These are phyloP conservation scores for Gynochthodes officinalis DNA, from an alignment of 257 asterid genomes.

Conservation along the genomic window DNA sequence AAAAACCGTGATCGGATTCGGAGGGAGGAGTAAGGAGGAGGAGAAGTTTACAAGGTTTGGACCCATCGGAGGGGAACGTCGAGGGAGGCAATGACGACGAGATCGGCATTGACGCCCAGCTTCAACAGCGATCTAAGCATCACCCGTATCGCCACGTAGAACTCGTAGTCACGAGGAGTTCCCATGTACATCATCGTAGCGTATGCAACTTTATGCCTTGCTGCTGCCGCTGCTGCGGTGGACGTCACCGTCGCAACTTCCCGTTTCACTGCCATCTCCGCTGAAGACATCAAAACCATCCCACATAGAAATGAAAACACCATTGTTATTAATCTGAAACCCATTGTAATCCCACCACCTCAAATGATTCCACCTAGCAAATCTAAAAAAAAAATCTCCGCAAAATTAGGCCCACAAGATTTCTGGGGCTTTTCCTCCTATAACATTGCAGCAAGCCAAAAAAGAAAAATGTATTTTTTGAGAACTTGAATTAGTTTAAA, in stretches of 20 bases:
- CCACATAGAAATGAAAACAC: conserved; percentile 1
- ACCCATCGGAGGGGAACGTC: conserved; percentile 86
- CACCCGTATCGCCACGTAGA: conserved; percentile 82
- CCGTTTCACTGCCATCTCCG: neutral
- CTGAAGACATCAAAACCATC: conserved; percentile 12
- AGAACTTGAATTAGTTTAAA: neutral
- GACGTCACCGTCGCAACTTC: neutral
- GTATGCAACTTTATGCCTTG: conserved; percentile 55
- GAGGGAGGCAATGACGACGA: conserved; percentile 86
- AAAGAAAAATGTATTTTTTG: neutral
- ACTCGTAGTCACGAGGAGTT: conserved; percentile 90
- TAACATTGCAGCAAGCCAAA: neutral
- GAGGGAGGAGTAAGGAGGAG: no score
- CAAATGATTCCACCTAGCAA: neutral
- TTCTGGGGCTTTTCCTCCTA: neutral
- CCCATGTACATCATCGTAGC: conserved; percentile 99
- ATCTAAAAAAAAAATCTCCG: neutral
- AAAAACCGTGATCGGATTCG: neutral
- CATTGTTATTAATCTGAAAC: neutral
- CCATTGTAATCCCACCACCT: neutral
- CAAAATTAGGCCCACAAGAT: no score
- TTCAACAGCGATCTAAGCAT: conserved; percentile 63
- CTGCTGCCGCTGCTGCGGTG: neutral
- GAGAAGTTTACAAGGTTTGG: conserved; percentile 63
- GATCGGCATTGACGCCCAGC: conserved; percentile 74